phyloP scores from a whole-genome alignment of 192 early-diverging fungal species.

The Gryganskiella cystojenkinii region DNA sequence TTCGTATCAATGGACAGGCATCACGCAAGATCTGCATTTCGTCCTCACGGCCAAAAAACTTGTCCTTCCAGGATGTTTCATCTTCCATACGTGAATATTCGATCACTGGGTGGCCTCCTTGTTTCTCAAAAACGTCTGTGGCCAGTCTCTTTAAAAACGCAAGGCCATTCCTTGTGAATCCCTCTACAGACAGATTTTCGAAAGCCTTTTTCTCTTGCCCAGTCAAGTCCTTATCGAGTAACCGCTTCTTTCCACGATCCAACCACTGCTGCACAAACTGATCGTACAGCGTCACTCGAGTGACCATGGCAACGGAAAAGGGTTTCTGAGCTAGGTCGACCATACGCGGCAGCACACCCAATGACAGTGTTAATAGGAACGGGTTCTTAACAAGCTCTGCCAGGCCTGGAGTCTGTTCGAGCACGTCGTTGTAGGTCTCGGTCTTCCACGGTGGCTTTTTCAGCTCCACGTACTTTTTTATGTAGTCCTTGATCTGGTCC shows the following conservation, averaged over 20 bases:
- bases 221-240: neutral
- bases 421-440: neutral
- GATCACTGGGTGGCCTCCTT: neutral
- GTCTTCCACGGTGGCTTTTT: neutral
- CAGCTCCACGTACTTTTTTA: neutral
- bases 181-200: neutral
- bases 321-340: neutral
- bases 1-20: neutral
- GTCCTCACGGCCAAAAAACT: neutral
- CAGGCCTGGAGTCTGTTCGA: neutral
- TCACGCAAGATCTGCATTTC: neutral
- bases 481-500: neutral
- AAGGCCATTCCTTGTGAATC: neutral
- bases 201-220: no score
- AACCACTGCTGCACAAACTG: constrained; percentile 9
- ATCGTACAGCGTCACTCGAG: constrained; percentile 4
- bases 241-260: neutral
- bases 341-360: neutral
- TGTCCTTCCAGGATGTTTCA: no score
- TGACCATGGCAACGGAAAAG: neutral
- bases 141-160: neutral
- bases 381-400: constrained; percentile 14
- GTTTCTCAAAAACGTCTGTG: neutral
- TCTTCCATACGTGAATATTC: neutral
- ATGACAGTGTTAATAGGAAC: constrained; percentile 7